Base-by-base conservation (phyloP, 1,139 yeast genomes). In the Zygosaccharomyces pseudobailii region DNA sequence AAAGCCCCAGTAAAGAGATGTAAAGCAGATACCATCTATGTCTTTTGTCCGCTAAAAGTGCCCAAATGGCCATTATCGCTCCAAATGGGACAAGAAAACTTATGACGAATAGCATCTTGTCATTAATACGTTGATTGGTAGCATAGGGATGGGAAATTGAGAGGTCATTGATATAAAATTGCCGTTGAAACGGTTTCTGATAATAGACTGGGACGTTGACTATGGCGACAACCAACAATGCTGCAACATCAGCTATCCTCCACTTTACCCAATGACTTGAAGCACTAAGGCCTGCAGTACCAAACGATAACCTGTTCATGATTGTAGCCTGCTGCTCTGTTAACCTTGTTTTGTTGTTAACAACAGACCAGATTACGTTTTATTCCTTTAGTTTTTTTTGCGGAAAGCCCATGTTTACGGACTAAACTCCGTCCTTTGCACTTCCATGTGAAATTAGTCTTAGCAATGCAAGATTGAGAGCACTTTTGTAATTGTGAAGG, bases 71-170 rank as follows among this genome's bases (percentile, higher is more conserved):
- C 5, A 64, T 40, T 9, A 79, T 72, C 9, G 68, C 60, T 9
- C 62, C 46, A 2, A 65, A 50, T 6, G 86, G 85, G 2, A 74
- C 59, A 6, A 70, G 50, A 5, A 72, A 57, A 23, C 78, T 71
- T 51, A 65, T 71, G 27, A 67, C 61, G 42, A 72, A 58, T 47
- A 73, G 65, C 55, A 57, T 66, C 48, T 50, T 62, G 38, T 64
- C 74, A 19, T 73, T 63, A 9, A 87, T 90, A 25, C 86, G 69
- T 62, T 87, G 89, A 21, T 68, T 69, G 37, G 72, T 75, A 0
- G 92, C 84, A 62, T 77, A 84, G 0, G 95, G 94, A 62, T 87
- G 92, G 42, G 83, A 78, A 34, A 87, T 75, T 0, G 80, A 73
- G 21, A 75, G 49, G 57, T 79, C 83, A 48, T 73, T 73, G 55